Evolutionary conservation across 495 filamentous ascomycete genomes (phyloP).

Genomic region (Xylaria grammica): DNA sequence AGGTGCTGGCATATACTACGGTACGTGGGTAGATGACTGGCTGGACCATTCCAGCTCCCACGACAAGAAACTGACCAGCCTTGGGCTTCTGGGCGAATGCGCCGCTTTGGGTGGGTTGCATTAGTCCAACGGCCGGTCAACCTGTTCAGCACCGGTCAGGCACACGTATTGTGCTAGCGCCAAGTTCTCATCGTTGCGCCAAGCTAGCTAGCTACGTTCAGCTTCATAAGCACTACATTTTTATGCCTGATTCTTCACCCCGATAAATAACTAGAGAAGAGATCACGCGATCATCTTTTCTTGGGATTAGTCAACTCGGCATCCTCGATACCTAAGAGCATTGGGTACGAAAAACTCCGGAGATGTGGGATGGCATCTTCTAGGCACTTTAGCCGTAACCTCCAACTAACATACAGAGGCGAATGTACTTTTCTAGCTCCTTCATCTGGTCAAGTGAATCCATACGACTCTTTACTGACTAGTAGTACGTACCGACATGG

Average conservation of each 20-base stretch:
- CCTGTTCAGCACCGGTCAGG: slow-evolving; percentile 22
- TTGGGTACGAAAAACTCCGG: background rate
- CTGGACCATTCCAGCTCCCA: background rate
- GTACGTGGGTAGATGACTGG: background rate
- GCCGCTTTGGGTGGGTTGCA: slow-evolving; percentile 13
- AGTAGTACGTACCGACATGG: no score
- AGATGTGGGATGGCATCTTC: background rate
- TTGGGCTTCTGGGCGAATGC: background rate
- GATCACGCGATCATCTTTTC: slow-evolving; percentile 22
- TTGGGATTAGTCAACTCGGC: background rate
- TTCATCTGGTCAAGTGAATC: no score
- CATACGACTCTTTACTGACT: no score
- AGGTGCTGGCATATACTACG: no score
- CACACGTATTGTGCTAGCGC: slow-evolving; percentile 19
- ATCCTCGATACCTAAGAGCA: background rate
- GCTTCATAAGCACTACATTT: slow-evolving; percentile 22
- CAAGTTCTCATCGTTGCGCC: slow-evolving; percentile 18
- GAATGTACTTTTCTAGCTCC: no score
- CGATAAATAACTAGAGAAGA: background rate
- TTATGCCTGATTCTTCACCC: background rate
- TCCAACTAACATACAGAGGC: no score
- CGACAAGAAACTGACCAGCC: background rate
- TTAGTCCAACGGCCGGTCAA: slow-evolving; percentile 20
- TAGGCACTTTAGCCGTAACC: no score
- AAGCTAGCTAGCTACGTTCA: slow-evolving; percentile 16